Percentiles rank a stretch among this genome's conserved stretches.
Evolutionary conservation across 257 asterid genomes (phyloP).

Genomic region (Avicennia marina): DNA sequence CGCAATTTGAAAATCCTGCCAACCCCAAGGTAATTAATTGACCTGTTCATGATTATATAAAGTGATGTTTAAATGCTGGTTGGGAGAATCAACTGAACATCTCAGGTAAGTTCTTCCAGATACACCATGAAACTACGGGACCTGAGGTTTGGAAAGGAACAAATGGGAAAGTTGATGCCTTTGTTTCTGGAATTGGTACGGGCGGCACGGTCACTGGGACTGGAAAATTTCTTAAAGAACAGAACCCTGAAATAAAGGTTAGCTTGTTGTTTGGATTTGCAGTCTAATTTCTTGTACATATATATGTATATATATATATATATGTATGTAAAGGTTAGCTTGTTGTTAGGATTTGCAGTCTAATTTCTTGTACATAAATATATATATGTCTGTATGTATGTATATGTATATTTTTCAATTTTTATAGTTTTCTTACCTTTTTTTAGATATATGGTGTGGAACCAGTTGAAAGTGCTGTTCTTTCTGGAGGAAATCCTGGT

Average conservation of each 20-base stretch:
- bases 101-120: slow-evolving; percentile 26
- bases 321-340: slow-evolving; percentile 34
- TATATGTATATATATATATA: not conserved
- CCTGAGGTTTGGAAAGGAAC: slow-evolving; percentile 76
- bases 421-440: not conserved
- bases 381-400: not conserved
- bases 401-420: slow-evolving; percentile 11
- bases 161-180: slow-evolving; percentile 54
- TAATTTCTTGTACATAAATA: not conserved
- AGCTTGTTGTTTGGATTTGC: not conserved
- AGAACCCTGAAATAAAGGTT: slow-evolving; percentile 53
- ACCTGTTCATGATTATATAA: no score
- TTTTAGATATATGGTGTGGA: slow-evolving; percentile 65
- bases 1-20: slow-evolving; percentile 89
- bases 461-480: slow-evolving; percentile 78
- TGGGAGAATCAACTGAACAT: not conserved
- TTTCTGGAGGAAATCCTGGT: slow-evolving; percentile 95
- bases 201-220: slow-evolving; percentile 63
- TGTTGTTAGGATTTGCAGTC: not conserved
- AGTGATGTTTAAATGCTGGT: not conserved
- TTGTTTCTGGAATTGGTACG: slow-evolving; percentile 59
- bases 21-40: slow-evolving; percentile 73
- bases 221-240: slow-evolving; percentile 53
- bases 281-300: not conserved
- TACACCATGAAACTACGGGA: slow-evolving; percentile 72